A percentile compares a stretch with the other conserved stretches of the same genome.
Evolutionary conservation across 768 basidiomycete species (phyloP).

Genomic region (Cystoderma amianthinum): DNA sequence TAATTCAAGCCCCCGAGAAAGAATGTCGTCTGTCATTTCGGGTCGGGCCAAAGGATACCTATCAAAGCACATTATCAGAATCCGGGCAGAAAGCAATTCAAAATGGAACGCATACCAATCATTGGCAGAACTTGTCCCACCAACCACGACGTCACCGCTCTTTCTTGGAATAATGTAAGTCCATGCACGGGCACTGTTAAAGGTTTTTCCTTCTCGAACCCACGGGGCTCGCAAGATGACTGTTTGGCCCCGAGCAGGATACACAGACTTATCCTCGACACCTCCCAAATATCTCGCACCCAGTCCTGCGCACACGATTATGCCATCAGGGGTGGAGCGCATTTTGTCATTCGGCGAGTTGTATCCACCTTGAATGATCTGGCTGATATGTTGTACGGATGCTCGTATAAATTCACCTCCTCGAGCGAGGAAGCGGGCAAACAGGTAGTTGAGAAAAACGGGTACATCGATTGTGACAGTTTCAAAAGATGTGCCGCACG

Average conservation of each 20-base stretch:
- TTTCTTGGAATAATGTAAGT: conserved; percentile 64
- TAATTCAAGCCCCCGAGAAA: conserved; percentile 34
- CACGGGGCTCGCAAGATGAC: conserved; percentile 68
- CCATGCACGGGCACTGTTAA: conserved; percentile 27
- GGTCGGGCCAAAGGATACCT: conserved; percentile 56
- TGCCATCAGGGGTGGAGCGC: conserved; percentile 33
- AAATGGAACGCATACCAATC: conserved; percentile 44
- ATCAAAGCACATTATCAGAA: conserved; percentile 24
- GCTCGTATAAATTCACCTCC: conserved; percentile 62
- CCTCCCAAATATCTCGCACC: conserved; percentile 73
- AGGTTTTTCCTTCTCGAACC: conserved; percentile 49
- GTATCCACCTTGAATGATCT: conserved; percentile 59
- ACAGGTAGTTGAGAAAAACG: conserved; percentile 64
- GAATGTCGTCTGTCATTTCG: conserved; percentile 48
- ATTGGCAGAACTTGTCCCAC: conserved; percentile 48
- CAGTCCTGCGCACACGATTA: conserved; percentile 69
- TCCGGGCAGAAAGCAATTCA: background rate
- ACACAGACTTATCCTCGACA: conserved; percentile 68
- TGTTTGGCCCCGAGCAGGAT: conserved; percentile 81
- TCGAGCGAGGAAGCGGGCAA: conserved; percentile 49
- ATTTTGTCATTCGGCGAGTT: conserved; percentile 21
- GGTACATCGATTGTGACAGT: conserved; percentile 70
- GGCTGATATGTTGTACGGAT: conserved; percentile 60
- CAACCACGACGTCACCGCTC: conserved; percentile 56
- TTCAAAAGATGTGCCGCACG: conserved; percentile 50